A percentile compares a stretch with the other conserved stretches of the same genome.
phyloP scores from a whole-genome alignment of 163 green algal genomes.

The Scenedesmus sp. region DNA sequence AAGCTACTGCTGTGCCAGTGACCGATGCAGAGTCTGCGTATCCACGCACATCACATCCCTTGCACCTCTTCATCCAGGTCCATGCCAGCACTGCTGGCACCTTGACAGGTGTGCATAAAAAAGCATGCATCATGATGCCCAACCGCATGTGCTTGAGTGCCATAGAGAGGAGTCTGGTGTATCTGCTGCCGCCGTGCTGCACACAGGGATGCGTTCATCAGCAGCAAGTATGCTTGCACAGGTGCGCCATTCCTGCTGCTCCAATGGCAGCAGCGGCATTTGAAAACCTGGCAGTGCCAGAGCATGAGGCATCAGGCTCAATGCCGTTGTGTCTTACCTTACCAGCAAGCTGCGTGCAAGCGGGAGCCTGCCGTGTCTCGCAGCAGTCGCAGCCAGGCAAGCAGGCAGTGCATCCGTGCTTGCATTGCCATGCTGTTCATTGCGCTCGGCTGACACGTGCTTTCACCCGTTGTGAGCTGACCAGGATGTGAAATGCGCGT shows the following conservation, averaged over 20 bases:
- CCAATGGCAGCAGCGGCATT: background rate
- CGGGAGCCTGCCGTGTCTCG: too few relatives aligned
- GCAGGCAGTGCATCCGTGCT: background rate
- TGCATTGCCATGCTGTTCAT: background rate
- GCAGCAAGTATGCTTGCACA: conserved; percentile 15
- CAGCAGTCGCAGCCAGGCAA: background rate
- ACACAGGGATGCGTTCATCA: conserved; percentile 48
- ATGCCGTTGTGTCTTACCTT: too few relatives aligned
- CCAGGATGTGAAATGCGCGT: background rate
- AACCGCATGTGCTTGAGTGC: background rate
- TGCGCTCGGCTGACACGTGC: background rate
- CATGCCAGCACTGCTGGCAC: background rate
- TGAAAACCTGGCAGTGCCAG: background rate
- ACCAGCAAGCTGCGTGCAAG: too few relatives aligned
- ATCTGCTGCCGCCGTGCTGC: background rate
- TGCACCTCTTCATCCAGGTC: background rate
- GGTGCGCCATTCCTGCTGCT: background rate
- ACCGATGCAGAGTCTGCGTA: too few relatives aligned
- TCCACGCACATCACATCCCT: too few relatives aligned
- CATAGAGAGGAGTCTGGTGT: background rate
- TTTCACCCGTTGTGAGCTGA: too few relatives aligned
- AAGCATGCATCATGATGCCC: background rate
- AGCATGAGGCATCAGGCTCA: too few relatives aligned
- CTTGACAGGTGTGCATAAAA: background rate
- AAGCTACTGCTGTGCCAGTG: too few relatives aligned